Conservation (phyloP, 257 asterid genomes). For the Nyctanthes arbortristis region DNA sequence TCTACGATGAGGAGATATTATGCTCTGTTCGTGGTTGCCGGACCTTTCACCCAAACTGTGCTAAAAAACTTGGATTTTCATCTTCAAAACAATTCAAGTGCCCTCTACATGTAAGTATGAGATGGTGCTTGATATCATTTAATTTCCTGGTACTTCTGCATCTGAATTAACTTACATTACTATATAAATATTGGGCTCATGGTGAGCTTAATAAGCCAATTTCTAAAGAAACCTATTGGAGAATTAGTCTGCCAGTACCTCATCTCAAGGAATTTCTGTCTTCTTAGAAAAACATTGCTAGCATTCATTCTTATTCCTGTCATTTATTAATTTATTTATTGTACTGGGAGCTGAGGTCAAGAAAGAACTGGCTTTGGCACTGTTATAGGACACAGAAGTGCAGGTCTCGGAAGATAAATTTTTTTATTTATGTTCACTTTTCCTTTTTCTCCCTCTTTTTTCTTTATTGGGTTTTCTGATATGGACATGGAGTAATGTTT, state of each 20-base stretch:
- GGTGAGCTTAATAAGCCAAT: too few relatives aligned
- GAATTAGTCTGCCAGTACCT: too few relatives aligned
- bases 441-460: too few relatives aligned
- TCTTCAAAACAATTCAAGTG: slow-evolving; percentile 70
- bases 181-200: too few relatives aligned
- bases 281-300: too few relatives aligned
- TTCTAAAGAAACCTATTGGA: too few relatives aligned
- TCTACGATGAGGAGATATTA: slow-evolving; percentile 46
- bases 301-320: neutral
- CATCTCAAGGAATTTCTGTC: too few relatives aligned
- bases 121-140: neutral
- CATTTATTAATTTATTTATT: neutral
- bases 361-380: slow-evolving; percentile 3
- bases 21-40: slow-evolving; percentile 72
- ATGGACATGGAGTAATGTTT: slow-evolving; percentile 11
- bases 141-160: too few relatives aligned
- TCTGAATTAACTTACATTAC: too few relatives aligned
- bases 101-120: slow-evolving; percentile 83
- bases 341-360: neutral
- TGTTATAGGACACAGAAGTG: neutral
- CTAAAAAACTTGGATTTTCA: slow-evolving; percentile 46
- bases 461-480: slow-evolving; percentile 18
- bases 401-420: neutral
- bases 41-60: slow-evolving; percentile 69
- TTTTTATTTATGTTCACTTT: slow-evolving; percentile 16